phyloP scores from a whole-genome alignment of 768 basidiomycete species.

The Rhodocollybia butyracea region DNA sequence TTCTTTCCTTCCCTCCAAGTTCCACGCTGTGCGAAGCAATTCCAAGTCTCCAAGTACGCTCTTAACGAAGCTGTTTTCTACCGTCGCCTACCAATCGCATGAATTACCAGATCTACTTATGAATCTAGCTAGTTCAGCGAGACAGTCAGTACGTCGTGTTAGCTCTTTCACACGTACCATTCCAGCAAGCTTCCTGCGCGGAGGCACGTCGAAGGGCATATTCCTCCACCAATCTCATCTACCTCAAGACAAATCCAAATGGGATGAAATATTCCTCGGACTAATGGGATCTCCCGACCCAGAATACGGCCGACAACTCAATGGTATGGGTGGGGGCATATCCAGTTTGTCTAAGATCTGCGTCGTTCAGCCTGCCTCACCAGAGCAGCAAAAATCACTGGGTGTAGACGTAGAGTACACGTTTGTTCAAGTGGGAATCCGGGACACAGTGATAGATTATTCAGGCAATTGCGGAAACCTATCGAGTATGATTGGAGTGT shows the following conservation, averaged over 20 bases:
- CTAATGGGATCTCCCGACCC: slow-evolving; percentile 85
- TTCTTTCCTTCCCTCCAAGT: background rate
- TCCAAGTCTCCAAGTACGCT: too few relatives aligned
- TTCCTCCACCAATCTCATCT: slow-evolving; percentile 56
- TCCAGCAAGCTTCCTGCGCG: slow-evolving; percentile 57
- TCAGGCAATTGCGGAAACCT: slow-evolving; percentile 78
- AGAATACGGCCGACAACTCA: slow-evolving; percentile 62
- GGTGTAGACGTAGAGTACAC: slow-evolving; percentile 69
- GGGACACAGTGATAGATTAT: slow-evolving; percentile 58
- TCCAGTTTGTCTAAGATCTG: slow-evolving; percentile 75
- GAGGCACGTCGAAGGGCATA: slow-evolving; percentile 78
- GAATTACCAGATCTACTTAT: too few relatives aligned
- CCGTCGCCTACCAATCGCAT: too few relatives aligned
- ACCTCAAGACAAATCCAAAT: slow-evolving; percentile 46
- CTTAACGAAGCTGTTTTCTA: too few relatives aligned
- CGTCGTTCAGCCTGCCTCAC: slow-evolving; percentile 53
- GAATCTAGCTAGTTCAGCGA: background rate
- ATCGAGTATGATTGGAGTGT: slow-evolving; percentile 69
- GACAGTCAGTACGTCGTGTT: background rate
- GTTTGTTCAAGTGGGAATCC: slow-evolving; percentile 62
- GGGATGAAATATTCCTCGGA: slow-evolving; percentile 61
- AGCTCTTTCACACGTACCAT: slow-evolving; percentile 13
- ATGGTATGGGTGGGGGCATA: slow-evolving; percentile 80
- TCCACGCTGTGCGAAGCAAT: background rate
- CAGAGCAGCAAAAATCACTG: slow-evolving; percentile 29